Conservation (phyloP, 2,329 filamentous ascomycete species). For the Sordariomycetes sp. region DNA sequence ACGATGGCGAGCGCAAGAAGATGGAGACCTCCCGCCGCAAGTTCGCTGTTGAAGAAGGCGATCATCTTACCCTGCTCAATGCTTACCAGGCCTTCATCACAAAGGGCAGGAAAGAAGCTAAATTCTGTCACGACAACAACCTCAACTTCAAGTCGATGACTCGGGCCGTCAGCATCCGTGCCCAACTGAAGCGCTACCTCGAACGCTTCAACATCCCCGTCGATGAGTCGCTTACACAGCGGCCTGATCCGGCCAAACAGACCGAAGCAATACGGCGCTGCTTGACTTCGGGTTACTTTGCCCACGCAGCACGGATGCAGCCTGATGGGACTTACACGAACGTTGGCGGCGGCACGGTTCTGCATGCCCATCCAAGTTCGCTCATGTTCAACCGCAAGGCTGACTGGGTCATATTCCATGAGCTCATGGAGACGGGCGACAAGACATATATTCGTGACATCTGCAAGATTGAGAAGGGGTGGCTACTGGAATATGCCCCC, state of each 20-base stretch:
- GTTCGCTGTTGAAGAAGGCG: slow-evolving; percentile 88
- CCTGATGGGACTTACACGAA: slow-evolving; percentile 83
- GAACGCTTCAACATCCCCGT: slow-evolving; percentile 72
- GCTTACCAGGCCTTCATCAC: slow-evolving; percentile 86
- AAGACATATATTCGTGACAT: slow-evolving; percentile 90
- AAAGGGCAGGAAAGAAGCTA: slow-evolving; percentile 70
- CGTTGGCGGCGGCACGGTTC: slow-evolving; percentile 65
- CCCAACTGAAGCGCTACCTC: slow-evolving; percentile 78
- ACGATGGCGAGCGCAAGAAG: slow-evolving; percentile 66
- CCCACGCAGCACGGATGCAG: slow-evolving; percentile 89
- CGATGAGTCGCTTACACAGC: slow-evolving; percentile 47
- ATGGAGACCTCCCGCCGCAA: slow-evolving; percentile 67
- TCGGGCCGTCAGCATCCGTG: slow-evolving; percentile 75
- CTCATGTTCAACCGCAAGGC: slow-evolving; percentile 95
- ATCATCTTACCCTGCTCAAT: slow-evolving; percentile 87
- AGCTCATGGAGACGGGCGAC: slow-evolving; percentile 78
- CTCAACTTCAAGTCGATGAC: slow-evolving; percentile 81
- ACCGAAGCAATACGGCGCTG: slow-evolving; percentile 75
- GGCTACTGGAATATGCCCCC: slow-evolving; percentile 81
- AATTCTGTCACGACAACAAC: slow-evolving; percentile 80
- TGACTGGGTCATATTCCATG: slow-evolving; percentile 93
- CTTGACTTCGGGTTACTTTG: slow-evolving; percentile 84
- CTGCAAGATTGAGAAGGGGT: slow-evolving; percentile 88
- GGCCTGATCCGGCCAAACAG: slow-evolving; percentile 22
- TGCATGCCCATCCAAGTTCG: slow-evolving; percentile 86